These are phyloP conservation scores for Thraustochytrium sp. DNA, from an alignment of 352 stramenopile species.

Conservation along the genomic window DNA sequence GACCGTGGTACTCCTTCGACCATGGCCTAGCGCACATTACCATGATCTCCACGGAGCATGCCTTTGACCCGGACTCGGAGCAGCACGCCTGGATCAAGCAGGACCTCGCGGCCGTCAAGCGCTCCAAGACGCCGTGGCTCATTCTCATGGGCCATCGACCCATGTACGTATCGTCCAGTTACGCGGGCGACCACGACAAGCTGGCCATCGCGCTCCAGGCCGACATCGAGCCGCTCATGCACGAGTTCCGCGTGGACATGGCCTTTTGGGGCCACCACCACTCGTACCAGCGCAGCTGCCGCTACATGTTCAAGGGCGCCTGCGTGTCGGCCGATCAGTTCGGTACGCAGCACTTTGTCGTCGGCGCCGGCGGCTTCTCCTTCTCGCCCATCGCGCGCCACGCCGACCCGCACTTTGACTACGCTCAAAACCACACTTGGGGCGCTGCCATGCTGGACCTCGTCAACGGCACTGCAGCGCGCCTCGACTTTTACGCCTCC, in stretches of 20 bases:
- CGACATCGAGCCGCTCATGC: slow-evolving; percentile 70
- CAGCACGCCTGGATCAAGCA: slow-evolving; percentile 54
- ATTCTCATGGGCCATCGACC: slow-evolving; percentile 67
- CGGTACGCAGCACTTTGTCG: slow-evolving; percentile 30
- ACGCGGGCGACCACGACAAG: slow-evolving; percentile 48
- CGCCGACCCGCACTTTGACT: background rate
- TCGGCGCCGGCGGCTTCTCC: slow-evolving; percentile 2
- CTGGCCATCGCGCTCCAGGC: slow-evolving; percentile 52
- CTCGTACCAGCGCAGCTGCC: slow-evolving; percentile 69
- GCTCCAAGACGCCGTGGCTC: slow-evolving; percentile 58
- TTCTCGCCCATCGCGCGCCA: background rate
- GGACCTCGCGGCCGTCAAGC: slow-evolving; percentile 60
- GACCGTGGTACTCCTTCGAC: slow-evolving; percentile 74
- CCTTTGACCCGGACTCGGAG: slow-evolving; percentile 46
- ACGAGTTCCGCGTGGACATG: slow-evolving; percentile 75
- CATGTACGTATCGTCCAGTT: slow-evolving; percentile 57
- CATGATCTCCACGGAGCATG: slow-evolving; percentile 68
- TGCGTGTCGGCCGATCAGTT: background rate
- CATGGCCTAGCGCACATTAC: slow-evolving; percentile 71
- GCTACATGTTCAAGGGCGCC: slow-evolving; percentile 53
- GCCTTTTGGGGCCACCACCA: slow-evolving; percentile 74
- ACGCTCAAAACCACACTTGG: slow-evolving; percentile 16
- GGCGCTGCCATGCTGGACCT: slow-evolving; percentile 31
- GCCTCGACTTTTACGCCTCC: background rate
- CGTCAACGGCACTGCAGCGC: slow-evolving; percentile 5